Conservation (phyloP, 73 alveolate genomes). For the Paramecium biaurelia region DNA sequence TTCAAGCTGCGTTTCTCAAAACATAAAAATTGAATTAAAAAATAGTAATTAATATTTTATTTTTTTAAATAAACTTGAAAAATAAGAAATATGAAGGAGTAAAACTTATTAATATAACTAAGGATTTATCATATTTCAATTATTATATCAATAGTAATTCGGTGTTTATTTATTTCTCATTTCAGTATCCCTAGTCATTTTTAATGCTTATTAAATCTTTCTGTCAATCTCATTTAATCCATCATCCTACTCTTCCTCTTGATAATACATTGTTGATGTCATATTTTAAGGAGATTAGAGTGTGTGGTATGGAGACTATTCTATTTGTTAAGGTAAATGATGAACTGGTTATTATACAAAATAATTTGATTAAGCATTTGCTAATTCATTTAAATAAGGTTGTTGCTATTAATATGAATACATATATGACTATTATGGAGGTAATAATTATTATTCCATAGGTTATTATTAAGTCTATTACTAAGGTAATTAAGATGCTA, state of each 20-base stretch:
- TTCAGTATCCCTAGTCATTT: conserved; percentile 27
- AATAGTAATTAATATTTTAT: no score
- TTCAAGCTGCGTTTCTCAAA: neutral
- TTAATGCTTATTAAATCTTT: conserved; percentile 27
- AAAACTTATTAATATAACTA: neutral
- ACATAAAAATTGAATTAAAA: neutral
- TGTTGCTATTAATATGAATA: neutral
- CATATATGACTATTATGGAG: neutral
- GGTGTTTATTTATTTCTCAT: conserved; percentile 31
- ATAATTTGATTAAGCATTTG: conserved; percentile 16
- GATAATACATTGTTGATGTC: conserved; percentile 25
- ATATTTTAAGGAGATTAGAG: neutral
- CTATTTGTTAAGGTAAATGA: neutral
- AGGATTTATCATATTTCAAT: neutral
- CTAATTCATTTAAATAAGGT: conserved; percentile 17
- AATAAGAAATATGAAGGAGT: neutral
- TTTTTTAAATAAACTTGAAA: neutral
- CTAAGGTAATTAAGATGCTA: neutral
- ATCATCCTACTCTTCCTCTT: neutral
- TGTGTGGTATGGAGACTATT: conserved; percentile 10
- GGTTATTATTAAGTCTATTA: neutral
- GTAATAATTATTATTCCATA: neutral
- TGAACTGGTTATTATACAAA: neutral
- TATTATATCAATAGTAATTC: conserved; percentile 13
- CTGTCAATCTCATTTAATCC: conserved; percentile 18